Base-by-base conservation (phyloP, 495 filamentous ascomycete genomes). In the Lepidopterella palustris region DNA sequence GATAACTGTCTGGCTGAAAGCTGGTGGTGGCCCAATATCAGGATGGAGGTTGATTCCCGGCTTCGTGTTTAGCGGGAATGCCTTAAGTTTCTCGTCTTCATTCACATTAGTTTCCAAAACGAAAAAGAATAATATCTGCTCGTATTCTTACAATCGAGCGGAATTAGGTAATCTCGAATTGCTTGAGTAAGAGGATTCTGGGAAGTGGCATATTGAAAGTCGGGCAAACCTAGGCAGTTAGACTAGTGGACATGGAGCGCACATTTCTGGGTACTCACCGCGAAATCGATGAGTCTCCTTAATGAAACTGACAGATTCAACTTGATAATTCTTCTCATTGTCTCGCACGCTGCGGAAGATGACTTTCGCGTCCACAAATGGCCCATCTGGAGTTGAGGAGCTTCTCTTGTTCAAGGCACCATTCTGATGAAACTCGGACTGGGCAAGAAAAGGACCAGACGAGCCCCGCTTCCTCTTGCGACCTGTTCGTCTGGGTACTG, bases 231-330 rank as follows among this genome's bases (percentile, higher is more conserved):
- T 57, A 2, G 5, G 24, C 20, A 6, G 48, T 65, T 51, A 56
- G 54, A 45, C 21, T 48, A 10, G 13, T 6, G 15, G 28, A 21
- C 56, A 61, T 48, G 29, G 0, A 32, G 52, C 0, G 25, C n/a
- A 25, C 23, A 13, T n/a, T 23, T 31, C 11, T 4, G 11, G 42
- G 45, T 26, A 50, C 68, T 51, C 70, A 88, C 86, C 80, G 74
- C 93, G 82, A 71, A 93, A 97, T 23, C 92, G 84, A 78, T 97
- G 91, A 8, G 90, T 92, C 42, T 86, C 81, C 28, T 81, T 78
- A 52, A 98, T 81, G 28, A 80, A 74, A 1, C 90, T 93, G 1
- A 93, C 76, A 8, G 83, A 76, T 65, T 92, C 83, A 50, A 91
- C 76, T 5, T 74, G 74, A 70, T 95, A 95, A 20, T 76, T 82